Base-by-base conservation (phyloP, 2,329 filamentous ascomycete species). In the Nectriaceae sp. region DNA sequence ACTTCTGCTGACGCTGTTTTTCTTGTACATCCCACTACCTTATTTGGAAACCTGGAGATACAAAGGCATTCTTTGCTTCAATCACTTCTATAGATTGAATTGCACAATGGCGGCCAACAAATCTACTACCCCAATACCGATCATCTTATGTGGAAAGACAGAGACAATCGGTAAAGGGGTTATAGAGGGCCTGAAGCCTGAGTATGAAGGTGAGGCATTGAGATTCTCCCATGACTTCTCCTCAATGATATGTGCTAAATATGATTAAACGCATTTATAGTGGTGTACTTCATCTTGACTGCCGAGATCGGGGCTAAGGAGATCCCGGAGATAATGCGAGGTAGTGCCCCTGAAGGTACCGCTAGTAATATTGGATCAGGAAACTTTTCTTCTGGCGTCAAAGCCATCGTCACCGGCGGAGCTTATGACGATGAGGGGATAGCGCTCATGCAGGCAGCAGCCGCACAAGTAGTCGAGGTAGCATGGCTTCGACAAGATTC, bases 401-500 rank as follows among this genome's bases (percentile, higher is more conserved):
- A 44, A n/a, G 46, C 50, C 2, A 21, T 64, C 4, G 22, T 65
- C 3, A 48, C 64, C 1, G 63, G 63, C 3, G 62, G 58, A 5
- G 62, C 47, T 3, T 64, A 53, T 41, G 42, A 47, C 13, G 54
- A 53, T 3, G 46, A 50, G 3, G 38, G 37, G 2, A 41, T 48
- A 8, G 8, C 20, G 4, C 21, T 13, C 36, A 61, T 47, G 56
- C 56, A 18, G 13, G 49, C 33, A 10, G 58, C 22, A 20, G 50
- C 40, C 10, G 44, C 40, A 4, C 43, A 33, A 6, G 13, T 35
- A n/a, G 16, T 38, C 26, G 15, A 29, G 5, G 46, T 63, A 1
- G 46, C 53, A 1, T 66, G 62, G 64, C 40, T 65, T 33, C 52
- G 52, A 24, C 52, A 57, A 16, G 63, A 66, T 24, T 16, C 37